These are phyloP conservation scores for Nigrospora sphaerica DNA, from an alignment of 2,329 filamentous ascomycete genomes.

Conservation along the genomic window DNA sequence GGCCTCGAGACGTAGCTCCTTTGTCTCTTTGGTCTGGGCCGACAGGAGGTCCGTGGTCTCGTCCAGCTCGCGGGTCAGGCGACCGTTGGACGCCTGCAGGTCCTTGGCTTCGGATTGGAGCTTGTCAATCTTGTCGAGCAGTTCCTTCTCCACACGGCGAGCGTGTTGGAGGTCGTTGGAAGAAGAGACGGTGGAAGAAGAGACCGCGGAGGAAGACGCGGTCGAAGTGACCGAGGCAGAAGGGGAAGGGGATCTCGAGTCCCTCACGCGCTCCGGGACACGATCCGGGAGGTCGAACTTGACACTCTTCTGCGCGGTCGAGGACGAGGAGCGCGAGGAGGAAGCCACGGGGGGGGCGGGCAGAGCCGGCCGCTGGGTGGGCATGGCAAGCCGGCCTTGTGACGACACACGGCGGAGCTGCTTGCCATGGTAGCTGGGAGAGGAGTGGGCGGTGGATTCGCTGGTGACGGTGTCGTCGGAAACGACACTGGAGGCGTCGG, in stretches of 20 bases:
- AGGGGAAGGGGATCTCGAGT: background rate
- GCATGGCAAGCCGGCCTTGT: conserved; percentile 22
- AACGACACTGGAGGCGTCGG: conserved; percentile 28
- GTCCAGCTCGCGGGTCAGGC: conserved; percentile 22
- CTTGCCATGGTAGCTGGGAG: conserved; percentile 13
- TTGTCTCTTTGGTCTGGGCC: conserved; percentile 17
- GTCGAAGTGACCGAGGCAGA: background rate
- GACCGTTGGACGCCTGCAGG: conserved; percentile 20
- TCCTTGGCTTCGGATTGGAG: conserved; percentile 23
- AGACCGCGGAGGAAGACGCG: background rate
- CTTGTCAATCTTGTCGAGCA: conserved; percentile 26
- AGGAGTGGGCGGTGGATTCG: conserved; percentile 7
- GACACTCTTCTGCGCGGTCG: background rate
- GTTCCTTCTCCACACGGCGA: conserved; percentile 16
- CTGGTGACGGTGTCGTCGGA: conserved; percentile 18
- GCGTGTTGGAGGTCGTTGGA: conserved; percentile 20
- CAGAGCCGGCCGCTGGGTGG: conserved; percentile 15
- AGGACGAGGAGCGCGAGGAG: background rate
- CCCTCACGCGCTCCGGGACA: background rate
- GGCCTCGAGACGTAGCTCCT: conserved; percentile 10
- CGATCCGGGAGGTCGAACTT: background rate
- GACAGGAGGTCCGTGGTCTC: conserved; percentile 21
- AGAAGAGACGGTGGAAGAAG: background rate
- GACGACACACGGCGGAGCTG: conserved; percentile 19
- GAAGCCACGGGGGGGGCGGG: background rate